phyloP scores from a whole-genome alignment of 1,139 yeast genomes.

The Candida sp. region DNA sequence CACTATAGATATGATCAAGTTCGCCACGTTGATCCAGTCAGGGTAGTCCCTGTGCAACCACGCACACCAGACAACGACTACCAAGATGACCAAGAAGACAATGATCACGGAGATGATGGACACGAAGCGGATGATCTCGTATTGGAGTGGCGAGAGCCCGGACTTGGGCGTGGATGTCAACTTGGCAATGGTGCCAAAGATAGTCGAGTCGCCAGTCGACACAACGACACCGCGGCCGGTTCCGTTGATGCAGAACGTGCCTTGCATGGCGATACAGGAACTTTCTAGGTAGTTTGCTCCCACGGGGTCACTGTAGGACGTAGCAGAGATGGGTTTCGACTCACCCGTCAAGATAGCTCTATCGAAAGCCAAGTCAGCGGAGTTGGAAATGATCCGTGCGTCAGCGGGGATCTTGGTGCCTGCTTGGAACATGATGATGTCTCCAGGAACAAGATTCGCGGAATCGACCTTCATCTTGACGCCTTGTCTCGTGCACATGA shows the following conservation, averaged over 20 bases:
- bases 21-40: slow-evolving; percentile 36
- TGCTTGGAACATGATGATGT: slow-evolving; percentile 25
- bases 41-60: slow-evolving; percentile 35
- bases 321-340: slow-evolving; percentile 30
- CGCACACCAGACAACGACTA: slow-evolving; percentile 49
- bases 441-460: slow-evolving; percentile 35
- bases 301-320: slow-evolving; percentile 21
- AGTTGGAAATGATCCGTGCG: slow-evolving; percentile 27
- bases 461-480: slow-evolving; percentile 18
- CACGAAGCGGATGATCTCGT: slow-evolving; percentile 34
- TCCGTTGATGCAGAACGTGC: slow-evolving; percentile 42
- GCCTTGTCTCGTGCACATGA: slow-evolving; percentile 27
- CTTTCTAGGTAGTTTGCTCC: slow-evolving; percentile 49
- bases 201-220: slow-evolving; percentile 34
- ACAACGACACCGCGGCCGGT: slow-evolving; percentile 36
- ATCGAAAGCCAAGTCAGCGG: slow-evolving; percentile 34
- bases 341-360: slow-evolving; percentile 42
- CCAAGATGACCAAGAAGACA: slow-evolving; percentile 24
- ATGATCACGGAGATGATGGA: slow-evolving; percentile 24
- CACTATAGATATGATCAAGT: slow-evolving; percentile 35
- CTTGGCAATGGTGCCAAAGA: slow-evolving; percentile 37
- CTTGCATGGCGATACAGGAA: slow-evolving; percentile 46
- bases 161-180: slow-evolving; percentile 32
- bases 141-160: slow-evolving; percentile 35
- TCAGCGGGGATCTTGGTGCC: slow-evolving; percentile 39